Conservation (phyloP, 2,329 filamentous ascomycete genomes). For the Neonectria faginata region DNA sequence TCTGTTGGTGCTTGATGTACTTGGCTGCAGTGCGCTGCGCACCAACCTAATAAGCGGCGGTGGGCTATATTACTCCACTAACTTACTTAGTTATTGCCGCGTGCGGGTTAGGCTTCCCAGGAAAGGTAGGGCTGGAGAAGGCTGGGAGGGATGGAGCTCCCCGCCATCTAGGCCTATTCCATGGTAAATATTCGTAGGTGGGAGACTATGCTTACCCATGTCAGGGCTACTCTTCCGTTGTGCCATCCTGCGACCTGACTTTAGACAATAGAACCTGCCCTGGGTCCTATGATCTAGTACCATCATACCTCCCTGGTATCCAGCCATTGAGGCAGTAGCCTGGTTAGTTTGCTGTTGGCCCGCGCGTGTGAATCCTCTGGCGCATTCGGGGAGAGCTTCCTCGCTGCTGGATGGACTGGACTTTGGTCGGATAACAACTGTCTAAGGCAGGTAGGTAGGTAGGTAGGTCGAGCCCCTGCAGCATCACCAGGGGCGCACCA, state of each 20-base stretch:
- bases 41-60: constrained; percentile 1
- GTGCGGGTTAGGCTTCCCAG: constrained; percentile 16
- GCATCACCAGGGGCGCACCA: not conserved
- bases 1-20: not conserved
- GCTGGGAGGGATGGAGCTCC: constrained; percentile 1
- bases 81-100: constrained; percentile 10
- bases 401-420: not conserved
- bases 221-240: not conserved
- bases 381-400: constrained; percentile 2
- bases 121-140: constrained; percentile 2
- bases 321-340: not conserved
- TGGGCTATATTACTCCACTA: constrained; percentile 24
- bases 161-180: not conserved
- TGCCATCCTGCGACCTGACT: constrained; percentile 5
- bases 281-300: no score
- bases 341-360: not conserved
- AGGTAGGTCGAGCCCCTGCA: not conserved
- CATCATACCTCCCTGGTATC: not conserved
- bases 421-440: not conserved
- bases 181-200: no score
- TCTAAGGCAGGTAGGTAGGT: not conserved
- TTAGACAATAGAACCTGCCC: not conserved
- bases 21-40: constrained; percentile 6
- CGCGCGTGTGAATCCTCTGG: constrained; percentile 2
- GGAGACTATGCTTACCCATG: not conserved